Base-by-base conservation (phyloP, 2,329 filamentous ascomycete species). In the Salinomyces thailandicus region DNA sequence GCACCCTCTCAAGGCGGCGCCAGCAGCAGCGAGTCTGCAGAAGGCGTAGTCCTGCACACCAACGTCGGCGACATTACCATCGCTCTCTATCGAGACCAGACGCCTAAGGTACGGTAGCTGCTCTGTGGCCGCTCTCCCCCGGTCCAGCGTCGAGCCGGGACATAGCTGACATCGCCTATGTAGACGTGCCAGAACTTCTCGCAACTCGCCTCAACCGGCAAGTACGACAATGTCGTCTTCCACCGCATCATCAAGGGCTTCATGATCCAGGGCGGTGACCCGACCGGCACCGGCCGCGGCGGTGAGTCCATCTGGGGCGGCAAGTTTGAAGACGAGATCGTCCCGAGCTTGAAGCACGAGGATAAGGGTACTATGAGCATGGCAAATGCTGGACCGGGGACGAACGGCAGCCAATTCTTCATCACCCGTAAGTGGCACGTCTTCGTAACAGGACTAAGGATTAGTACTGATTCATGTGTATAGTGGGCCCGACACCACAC, bases 341-440 rank as follows among this genome's bases (percentile, higher is more conserved):
- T 96, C 55, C 67, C 59, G 5, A 43, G 39, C 7, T 59, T 86
- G 33, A 85, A 80, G 61, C 89, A 96, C 61, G 81, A 85, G 40
- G 66, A 73, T 46, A 74, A 85, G 3, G 87, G 87, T 3, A 68
- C 94, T 29, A 67, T 98, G 20, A 87, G 81, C 42, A 96, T 96
- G 91, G 91, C 91, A 30, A 95, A 95, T 58, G 81, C 83, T 16
- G 89, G 87, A 0, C 83, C 84, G 36, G 81, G 93, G 62, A 89
- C 85, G 47, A 96, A 96, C 60, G 91, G 91, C 29, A 86, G 77
- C 41, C 91, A 96, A 56, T 96, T 98, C 71, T 98, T 98, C 70
- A 89, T 96, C 66, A 96, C 87, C 1, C 43, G 53, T 9, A 46
- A 86, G 85, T 53, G 86, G 85, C 42, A 71, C 70, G 41, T 86